These are phyloP conservation scores for Geotrichum histeridarum DNA, from an alignment of 1,139 yeast species.

Conservation along the genomic window DNA sequence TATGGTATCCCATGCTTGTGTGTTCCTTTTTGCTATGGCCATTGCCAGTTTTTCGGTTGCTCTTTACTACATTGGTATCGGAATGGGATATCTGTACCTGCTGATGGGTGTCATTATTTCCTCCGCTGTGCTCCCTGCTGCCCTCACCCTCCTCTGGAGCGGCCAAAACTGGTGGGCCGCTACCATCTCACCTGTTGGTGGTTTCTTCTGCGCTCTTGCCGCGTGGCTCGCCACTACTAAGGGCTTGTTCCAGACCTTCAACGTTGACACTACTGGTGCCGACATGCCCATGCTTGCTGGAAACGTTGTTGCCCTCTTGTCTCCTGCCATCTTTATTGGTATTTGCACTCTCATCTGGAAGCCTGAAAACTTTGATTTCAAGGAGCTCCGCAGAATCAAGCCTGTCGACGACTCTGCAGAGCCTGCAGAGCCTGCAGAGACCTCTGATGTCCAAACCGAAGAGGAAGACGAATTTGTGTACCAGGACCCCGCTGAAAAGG, in stretches of 20 bases:
- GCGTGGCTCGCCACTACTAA: slow-evolving; percentile 48
- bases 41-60: slow-evolving; percentile 85
- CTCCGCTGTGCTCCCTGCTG: slow-evolving; percentile 76
- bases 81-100: slow-evolving; percentile 82
- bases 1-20: slow-evolving; percentile 59
- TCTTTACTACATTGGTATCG: slow-evolving; percentile 70
- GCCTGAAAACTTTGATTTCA: slow-evolving; percentile 74
- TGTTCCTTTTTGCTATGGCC: slow-evolving; percentile 57
- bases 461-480: slow-evolving; percentile 18
- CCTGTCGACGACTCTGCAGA: slow-evolving; percentile 24
- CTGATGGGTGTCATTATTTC: slow-evolving; percentile 79
- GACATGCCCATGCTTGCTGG: slow-evolving; percentile 85
- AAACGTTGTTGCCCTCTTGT: slow-evolving; percentile 70
- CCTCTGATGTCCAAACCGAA: slow-evolving; percentile 15
- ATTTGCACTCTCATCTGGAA: slow-evolving; percentile 52
- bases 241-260: slow-evolving; percentile 40
- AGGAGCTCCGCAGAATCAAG: slow-evolving; percentile 48
- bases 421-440: slow-evolving; percentile 11
- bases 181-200: slow-evolving; percentile 45
- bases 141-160: slow-evolving; percentile 63
- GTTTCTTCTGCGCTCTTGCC: slow-evolving; percentile 44
- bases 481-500: slow-evolving; percentile 20
- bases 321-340: slow-evolving; percentile 69
- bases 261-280: slow-evolving; percentile 61
- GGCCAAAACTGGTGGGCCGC: slow-evolving; percentile 53